Evolutionary conservation across 2,329 filamentous ascomycete species (phyloP), one percentile per base, ranked within the genome.

Genomic region (Neospermospora avenae): DNA sequence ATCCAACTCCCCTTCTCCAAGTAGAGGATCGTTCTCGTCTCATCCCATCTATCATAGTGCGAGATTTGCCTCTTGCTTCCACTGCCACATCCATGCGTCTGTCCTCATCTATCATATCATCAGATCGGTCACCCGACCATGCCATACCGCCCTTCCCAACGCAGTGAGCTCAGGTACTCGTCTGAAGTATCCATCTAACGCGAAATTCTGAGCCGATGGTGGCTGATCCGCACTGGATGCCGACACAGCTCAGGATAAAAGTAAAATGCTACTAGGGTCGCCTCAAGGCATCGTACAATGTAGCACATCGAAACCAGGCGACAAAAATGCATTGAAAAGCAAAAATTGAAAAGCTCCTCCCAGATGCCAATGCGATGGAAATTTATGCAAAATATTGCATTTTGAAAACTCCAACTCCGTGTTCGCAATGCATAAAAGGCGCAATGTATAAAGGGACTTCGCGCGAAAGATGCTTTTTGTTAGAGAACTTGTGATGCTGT

Each of bases 351-450:
- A 55, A 34, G 51, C 44, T 18, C 39, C 34, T 28, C 46, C 42
- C 55, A 51, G 57, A 55, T 61, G 59, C 59, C 52, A 35, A 39
- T 37, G 49, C 41, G 41, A 20, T 20, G 16, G 35, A 20, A n/a
- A 46, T 31, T 18, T 45, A 53, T 31, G 58, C 35, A 45, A 53
- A 39, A 52, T 53, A 56, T 52, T 51, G 55, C 54, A 44, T 41
- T 49, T 49, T 57, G 20, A 42, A 37, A 58, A 67, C 65, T 64
- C 68, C 67, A 49, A 66, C 60, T 65, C 64, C 55, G 31, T 28
- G 25, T 35, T 41, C 62, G 58, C 59, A 63, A 68, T 69, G 65
- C 68, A 65, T n/a, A n/a, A 56, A 62, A 44, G 60, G 18, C 18
- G 39, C n/a, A 39, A n/a, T 39, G 57, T 10, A 31, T 31, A 10